Conservation (phyloP, 2,329 filamentous ascomycete species). For the Juglanconis sp. region DNA sequence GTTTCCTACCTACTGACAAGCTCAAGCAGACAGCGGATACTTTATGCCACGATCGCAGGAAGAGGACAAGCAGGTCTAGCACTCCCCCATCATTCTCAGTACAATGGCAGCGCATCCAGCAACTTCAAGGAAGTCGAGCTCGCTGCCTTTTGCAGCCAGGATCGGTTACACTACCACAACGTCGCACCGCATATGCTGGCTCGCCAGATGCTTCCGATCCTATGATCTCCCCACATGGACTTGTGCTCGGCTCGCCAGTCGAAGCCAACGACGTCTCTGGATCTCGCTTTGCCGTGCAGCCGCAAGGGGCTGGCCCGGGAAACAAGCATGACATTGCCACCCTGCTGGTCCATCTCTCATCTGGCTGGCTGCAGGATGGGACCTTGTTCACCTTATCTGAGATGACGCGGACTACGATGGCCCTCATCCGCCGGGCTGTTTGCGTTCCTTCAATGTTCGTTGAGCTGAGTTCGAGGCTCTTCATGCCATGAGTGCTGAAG, state of each 20-base stretch:
- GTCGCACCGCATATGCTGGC: constrained; percentile 11
- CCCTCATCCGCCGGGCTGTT: neutral
- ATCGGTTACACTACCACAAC: constrained; percentile 1
- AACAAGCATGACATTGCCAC: constrained; percentile 7
- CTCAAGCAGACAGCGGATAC: neutral
- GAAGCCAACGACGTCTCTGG: constrained; percentile 12
- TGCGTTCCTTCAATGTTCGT: neutral
- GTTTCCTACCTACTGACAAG: neutral
- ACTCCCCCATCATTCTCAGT: neutral
- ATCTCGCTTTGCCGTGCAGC: constrained; percentile 1
- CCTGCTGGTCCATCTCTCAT: neutral
- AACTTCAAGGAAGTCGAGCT: neutral
- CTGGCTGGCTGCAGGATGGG: constrained; percentile 13
- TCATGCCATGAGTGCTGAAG: neutral
- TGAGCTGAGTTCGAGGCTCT: constrained; percentile 13
- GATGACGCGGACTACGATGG: constrained; percentile 13
- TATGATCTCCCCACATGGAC: constrained; percentile 4
- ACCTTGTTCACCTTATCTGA: constrained; percentile 17
- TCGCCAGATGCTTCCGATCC: constrained; percentile 12
- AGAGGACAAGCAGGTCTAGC: neutral
- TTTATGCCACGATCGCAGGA: neutral
- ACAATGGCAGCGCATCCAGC: neutral
- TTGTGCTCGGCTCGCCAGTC: constrained; percentile 16
- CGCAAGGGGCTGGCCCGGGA: neutral
- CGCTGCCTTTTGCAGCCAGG: neutral